Percentiles rank a stretch among this genome's conserved stretches.
These are phyloP conservation scores for Tagetes patula DNA, from an alignment of 129 eudicot species.

Conservation along the genomic window DNA sequence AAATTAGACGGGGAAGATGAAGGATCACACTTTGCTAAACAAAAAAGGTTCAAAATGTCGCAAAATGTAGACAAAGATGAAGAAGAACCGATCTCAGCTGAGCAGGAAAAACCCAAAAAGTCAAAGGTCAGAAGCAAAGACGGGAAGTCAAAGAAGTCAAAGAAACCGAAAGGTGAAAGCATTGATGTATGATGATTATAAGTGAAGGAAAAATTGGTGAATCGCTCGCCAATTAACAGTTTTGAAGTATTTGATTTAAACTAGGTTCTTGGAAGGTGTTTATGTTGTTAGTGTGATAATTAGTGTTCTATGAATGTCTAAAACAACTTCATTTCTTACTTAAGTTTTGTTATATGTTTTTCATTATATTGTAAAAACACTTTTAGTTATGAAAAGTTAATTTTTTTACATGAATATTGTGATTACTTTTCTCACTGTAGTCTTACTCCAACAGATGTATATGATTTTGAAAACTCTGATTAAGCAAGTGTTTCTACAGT, in stretches of 20 bases:
- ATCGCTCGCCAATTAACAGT: not conserved
- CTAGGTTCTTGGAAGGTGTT: constrained; percentile 11
- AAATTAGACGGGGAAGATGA: constrained; percentile 35
- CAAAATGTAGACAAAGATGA: constrained; percentile 3
- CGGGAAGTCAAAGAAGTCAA: constrained; percentile 46
- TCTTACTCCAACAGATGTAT: not conserved
- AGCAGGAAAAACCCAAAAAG: constrained; percentile 42
- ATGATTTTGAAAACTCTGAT: not conserved
- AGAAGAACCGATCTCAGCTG: constrained; percentile 21
- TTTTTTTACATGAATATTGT: not conserved
- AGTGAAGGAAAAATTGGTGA: not conserved
- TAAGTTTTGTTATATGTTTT: not conserved
- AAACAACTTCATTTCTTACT: not conserved
- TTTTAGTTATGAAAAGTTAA: not conserved
- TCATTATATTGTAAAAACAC: not conserved
- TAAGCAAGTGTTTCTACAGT: too few species aligned
- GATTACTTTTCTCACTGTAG: not conserved
- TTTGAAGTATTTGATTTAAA: constrained; percentile 11
- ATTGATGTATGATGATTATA: constrained; percentile 28
- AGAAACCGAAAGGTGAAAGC: constrained; percentile 26
- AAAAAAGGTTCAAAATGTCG: constrained; percentile 26
- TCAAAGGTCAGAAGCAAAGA: constrained; percentile 33
- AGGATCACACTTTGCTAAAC: constrained; percentile 14
- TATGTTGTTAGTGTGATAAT: constrained; percentile 1
- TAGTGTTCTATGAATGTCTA: not conserved